phyloP scores from a whole-genome alignment of 345 rosid species.

The Ceriops zippeliana region DNA sequence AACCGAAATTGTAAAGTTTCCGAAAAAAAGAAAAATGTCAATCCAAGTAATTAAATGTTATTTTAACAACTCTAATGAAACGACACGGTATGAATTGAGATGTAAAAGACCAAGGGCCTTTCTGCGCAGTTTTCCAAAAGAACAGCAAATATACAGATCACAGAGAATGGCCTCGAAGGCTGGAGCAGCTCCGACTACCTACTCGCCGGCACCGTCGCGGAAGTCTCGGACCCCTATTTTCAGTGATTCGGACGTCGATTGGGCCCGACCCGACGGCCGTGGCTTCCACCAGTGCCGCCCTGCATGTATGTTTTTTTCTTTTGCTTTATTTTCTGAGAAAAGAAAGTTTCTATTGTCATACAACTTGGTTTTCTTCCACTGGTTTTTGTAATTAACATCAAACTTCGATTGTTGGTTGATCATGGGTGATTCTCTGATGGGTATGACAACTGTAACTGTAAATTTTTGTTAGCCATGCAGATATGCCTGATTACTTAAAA shows the following conservation, averaged over 20 bases:
- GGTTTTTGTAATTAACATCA: neutral
- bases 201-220: constrained; percentile 39
- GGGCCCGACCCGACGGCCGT: constrained; percentile 93
- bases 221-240: constrained; percentile 45
- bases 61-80: no score
- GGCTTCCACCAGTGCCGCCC: constrained; percentile 88
- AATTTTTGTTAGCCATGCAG: no score
- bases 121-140: no score
- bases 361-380: no score
- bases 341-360: neutral
- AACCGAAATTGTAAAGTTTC: no score
- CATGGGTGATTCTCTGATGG: neutral
- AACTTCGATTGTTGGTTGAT: neutral
- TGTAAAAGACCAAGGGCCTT: accelerated
- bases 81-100: no score
- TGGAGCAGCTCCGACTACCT: constrained; percentile 53
- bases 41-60: no score
- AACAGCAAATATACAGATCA: neutral
- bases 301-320: constrained; percentile 44
- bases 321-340: neutral
- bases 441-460: neutral
- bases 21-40: no score
- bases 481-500: no score
- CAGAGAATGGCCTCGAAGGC: constrained; percentile 45
- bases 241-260: constrained; percentile 56